Conservation (phyloP, 805 yeast species). For the Hanseniaspora lachancei region DNA sequence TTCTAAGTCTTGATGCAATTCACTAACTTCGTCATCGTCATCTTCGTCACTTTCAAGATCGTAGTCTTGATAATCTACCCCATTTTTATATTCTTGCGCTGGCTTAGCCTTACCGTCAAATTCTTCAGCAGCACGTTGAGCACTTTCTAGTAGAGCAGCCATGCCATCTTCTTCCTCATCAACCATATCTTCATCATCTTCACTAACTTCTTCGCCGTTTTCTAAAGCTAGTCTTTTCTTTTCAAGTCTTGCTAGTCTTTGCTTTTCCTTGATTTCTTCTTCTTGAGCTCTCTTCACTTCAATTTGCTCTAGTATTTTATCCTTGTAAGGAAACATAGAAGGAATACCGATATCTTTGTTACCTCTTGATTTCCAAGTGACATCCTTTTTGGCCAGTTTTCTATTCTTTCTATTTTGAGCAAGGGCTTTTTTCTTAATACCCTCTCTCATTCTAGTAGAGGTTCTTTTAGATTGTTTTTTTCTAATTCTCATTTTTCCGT, state of each 20-base stretch:
- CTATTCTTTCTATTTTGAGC: slow-evolving; percentile 80
- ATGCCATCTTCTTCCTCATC: slow-evolving; percentile 29
- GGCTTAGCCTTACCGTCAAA: slow-evolving; percentile 39
- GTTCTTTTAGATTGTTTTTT: slow-evolving; percentile 72
- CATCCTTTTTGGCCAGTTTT: slow-evolving; percentile 74
- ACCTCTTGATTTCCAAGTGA: slow-evolving; percentile 78
- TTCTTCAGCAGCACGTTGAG: slow-evolving; percentile 72
- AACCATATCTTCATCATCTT: slow-evolving; percentile 22
- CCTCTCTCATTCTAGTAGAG: slow-evolving; percentile 88
- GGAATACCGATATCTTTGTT: slow-evolving; percentile 94
- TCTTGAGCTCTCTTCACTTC: slow-evolving; percentile 48
- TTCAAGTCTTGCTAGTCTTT: slow-evolving; percentile 37
- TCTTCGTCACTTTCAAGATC: slow-evolving; percentile 27
- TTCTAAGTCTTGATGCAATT: slow-evolving; percentile 32
- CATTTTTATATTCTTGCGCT: slow-evolving; percentile 25
- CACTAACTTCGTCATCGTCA: slow-evolving; percentile 34
- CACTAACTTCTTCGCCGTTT: slow-evolving; percentile 28
- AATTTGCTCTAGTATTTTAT: slow-evolving; percentile 57
- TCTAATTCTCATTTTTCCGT: slow-evolving; percentile 33
- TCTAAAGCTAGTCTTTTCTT: slow-evolving; percentile 27
- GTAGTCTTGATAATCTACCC: slow-evolving; percentile 39
- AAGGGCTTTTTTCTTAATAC: slow-evolving; percentile 87
- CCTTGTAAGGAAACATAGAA: slow-evolving; percentile 86
- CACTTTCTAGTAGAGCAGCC: slow-evolving; percentile 79
- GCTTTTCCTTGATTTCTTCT: slow-evolving; percentile 39